Evolutionary conservation across 805 yeast species (phyloP).

Genomic region (Monosporozyma aerobia): DNA sequence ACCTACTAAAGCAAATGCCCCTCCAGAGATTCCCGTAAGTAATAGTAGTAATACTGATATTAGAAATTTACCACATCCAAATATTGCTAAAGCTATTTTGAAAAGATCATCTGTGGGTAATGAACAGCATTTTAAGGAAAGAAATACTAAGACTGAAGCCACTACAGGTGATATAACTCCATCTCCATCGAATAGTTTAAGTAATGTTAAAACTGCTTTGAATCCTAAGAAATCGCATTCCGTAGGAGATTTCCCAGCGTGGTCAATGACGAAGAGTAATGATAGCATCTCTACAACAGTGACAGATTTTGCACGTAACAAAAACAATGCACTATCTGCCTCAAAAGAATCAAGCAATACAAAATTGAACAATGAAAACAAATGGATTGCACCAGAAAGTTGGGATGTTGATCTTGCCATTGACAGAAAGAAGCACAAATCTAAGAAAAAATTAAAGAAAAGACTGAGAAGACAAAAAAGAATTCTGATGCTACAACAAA

Average conservation of each 20-base stretch:
- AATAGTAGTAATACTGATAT: not conserved
- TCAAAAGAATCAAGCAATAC: not conserved
- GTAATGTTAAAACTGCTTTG: not conserved
- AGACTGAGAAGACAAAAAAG: not conserved
- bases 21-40: not conserved
- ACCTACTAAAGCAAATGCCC: not conserved
- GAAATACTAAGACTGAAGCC: not conserved
- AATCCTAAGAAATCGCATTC: conserved; percentile 12
- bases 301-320: not conserved
- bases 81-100: not conserved
- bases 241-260: conserved; percentile 8
- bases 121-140: not conserved
- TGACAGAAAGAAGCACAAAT: conserved; percentile 6
- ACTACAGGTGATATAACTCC: not conserved
- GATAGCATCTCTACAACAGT: not conserved
- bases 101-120: conserved; percentile 1
- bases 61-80: not conserved
- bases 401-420: conserved; percentile 44
- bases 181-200: not conserved
- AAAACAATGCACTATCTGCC: not conserved
- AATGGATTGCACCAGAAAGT: conserved; percentile 51
- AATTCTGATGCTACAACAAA: not conserved
- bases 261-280: not conserved
- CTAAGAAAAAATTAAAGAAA: not conserved
- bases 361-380: not conserved